Evolutionary conservation across 2,329 filamentous ascomycete species (phyloP), one percentile per base, ranked within the genome.

Genomic region (Talaromyces sp.): DNA sequence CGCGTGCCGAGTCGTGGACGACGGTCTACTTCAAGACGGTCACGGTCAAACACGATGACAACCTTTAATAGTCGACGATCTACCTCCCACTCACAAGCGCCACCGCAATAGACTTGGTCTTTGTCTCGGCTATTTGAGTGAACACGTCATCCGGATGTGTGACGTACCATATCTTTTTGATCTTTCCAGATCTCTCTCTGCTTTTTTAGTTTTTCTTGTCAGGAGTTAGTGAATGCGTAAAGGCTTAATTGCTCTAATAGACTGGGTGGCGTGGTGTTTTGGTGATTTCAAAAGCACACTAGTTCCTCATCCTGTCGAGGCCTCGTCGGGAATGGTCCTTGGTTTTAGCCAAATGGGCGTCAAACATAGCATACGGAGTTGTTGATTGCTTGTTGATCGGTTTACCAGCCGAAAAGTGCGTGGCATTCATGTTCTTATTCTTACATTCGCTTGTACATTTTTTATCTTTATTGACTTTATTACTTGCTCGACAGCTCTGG

Each of bases 11-110:
- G 70, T 57, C 75, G 75, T 43, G 74, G 75, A 25, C 71, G 73
- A 62, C 70, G 77, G 37, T 79, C 77, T 7, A 69, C 72, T 27
- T 79, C 77, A 37, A 70, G 74, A 43, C 73, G 73, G 37, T 78
- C 77, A 50, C 73, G 75, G 54, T 77, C 77, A 17, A 77, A 74
- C 62, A 69, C 67, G 7, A 47, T 54, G 49, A 66, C 65, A 33
- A 66, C 64, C 13, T 59, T 66, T 4, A 57, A 57, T 17, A 66
- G 64, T 45, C 64, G 64, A 22, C 64, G 64, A 59, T 66, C 64
- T 33, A 66, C 64, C 17, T 66, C 64, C 11, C 43, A 72, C 73
- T 39, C 63, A 39, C 43, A 76, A 74, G 49, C 61, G 8, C 57
- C 71, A 72, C 15, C 61, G 25, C 39, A 76, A 74, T 63, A 73